Conservation (phyloP, 2,329 filamentous ascomycete genomes). For the Neonectria hederae region DNA sequence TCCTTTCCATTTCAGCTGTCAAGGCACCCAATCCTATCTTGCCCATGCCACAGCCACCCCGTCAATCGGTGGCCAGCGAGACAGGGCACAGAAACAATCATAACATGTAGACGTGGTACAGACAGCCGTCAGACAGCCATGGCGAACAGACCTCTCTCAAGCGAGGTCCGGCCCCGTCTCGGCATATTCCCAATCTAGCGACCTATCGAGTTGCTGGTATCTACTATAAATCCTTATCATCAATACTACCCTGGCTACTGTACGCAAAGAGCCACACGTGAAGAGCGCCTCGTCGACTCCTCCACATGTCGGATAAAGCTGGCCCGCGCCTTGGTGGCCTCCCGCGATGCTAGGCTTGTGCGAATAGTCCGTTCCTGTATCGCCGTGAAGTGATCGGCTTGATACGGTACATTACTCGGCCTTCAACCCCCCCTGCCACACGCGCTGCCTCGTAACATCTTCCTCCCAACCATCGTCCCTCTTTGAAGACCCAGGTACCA, state of each 20-base stretch:
- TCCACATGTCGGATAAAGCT: background rate
- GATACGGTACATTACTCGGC: background rate
- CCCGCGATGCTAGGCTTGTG: background rate
- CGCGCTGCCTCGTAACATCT: background rate
- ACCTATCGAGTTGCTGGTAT: background rate
- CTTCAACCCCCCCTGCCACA: background rate
- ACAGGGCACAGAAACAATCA: constrained; percentile 5
- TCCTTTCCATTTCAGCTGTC: constrained; percentile 9
- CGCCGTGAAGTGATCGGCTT: constrained; percentile 1
- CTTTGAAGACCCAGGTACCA: background rate
- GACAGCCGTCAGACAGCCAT: background rate
- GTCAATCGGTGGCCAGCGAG: background rate
- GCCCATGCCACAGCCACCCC: constrained; percentile 9
- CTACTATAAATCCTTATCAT: constrained; percentile 22
- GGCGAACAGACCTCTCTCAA: background rate
- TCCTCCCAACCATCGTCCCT: background rate
- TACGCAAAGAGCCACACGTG: constrained; percentile 14
- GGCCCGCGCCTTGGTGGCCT: constrained; percentile 7
- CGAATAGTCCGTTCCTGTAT: background rate
- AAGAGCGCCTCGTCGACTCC: background rate
- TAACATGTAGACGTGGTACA: background rate
- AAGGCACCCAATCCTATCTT: constrained; percentile 12
- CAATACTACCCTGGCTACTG: constrained; percentile 4
- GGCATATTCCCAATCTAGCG: constrained; percentile 18
- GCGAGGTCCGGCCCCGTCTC: constrained; percentile 7